A percentile compares a stretch with the other conserved stretches of the same genome.
Evolutionary conservation across 1,139 yeast species (phyloP).

Genomic region (Sugiyamaella xylanicola): DNA sequence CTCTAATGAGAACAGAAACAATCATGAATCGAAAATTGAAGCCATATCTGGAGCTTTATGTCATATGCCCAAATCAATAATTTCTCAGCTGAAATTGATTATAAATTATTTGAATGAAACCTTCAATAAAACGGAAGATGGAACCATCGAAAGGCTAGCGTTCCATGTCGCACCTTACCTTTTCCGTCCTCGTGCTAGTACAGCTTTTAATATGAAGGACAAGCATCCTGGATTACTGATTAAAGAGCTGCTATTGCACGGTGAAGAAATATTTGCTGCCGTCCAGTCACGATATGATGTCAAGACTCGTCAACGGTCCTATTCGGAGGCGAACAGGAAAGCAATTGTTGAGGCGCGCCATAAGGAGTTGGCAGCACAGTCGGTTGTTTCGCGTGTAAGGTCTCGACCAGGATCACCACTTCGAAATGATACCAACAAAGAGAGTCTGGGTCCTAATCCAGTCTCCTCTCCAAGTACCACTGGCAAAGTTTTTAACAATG

Average conservation of each 20-base stretch:
- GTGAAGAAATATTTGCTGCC: slow-evolving; percentile 32
- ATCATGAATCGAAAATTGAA: slow-evolving; percentile 23
- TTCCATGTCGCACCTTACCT: slow-evolving; percentile 36
- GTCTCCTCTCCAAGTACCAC: neutral
- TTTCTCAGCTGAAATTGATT: slow-evolving; percentile 28
- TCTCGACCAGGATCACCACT: slow-evolving; percentile 29
- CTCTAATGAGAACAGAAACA: slow-evolving; percentile 31
- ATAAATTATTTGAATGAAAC: slow-evolving; percentile 23
- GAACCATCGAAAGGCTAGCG: slow-evolving; percentile 21
- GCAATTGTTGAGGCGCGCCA: slow-evolving; percentile 39
- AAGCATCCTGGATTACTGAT: slow-evolving; percentile 38
- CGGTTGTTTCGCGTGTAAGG: slow-evolving; percentile 21
- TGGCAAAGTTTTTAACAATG: slow-evolving; percentile 23
- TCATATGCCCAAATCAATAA: slow-evolving; percentile 30
- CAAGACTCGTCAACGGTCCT: slow-evolving; percentile 34
- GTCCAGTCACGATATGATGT: slow-evolving; percentile 26
- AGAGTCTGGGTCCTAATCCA: slow-evolving; percentile 1
- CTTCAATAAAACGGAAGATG: neutral
- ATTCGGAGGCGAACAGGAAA: slow-evolving; percentile 38
- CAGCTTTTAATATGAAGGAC: slow-evolving; percentile 38
- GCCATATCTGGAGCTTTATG: slow-evolving; percentile 30
- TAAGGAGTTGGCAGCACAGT: slow-evolving; percentile 32
- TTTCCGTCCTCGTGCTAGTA: slow-evolving; percentile 41
- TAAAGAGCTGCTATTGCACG: slow-evolving; percentile 34
- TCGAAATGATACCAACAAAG: slow-evolving; percentile 14